Base-by-base conservation (phyloP, 306 rosid species). In the Casuarina cunninghamiana region DNA sequence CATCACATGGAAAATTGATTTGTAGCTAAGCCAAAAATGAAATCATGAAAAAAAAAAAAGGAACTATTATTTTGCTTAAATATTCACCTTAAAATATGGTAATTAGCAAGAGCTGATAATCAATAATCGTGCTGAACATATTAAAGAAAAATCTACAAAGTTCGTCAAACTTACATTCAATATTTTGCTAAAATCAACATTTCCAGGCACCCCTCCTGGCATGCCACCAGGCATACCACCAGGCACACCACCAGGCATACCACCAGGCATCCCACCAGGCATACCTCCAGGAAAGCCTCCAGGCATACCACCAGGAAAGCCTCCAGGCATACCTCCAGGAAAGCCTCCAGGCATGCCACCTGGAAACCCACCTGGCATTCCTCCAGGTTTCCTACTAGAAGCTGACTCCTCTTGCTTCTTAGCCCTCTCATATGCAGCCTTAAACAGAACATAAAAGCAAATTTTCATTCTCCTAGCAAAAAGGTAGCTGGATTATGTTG, bases 391-490 rank as follows among this genome's bases (percentile, higher is more conserved):
- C 84, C 88, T 78, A 65, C 93, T 88, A 62, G 94, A 90, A 78
- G 98, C 91, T 58, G 98, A 89, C 76, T 88, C 87, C 60, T 93
- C 97, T 78, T 88, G 79, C 85, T 89, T 89, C 86, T 93, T 93
- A 51, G 98, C 90, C 86, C 88, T 89, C 86, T 93, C 98, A 80
- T 93, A 93, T 11, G 88, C 98, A 83, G 97, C 98, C 98, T 93
- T 50, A 12, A 12, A 75, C 58, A 81, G 44, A 74, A 81, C 9
- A 58, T 32, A 82, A 15, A 57, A 72, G 62, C 67, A 79, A 70
- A 75, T 76, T 50, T 55, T 55, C 72, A 75, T 75, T 77, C 68
- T 65, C 53, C 15, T 54, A 37, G 46, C 67, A 72, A 81, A 49
- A 45, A 35, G 38, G 66, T 7, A 15, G 43, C 26, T 69, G 21